phyloP scores from a whole-genome alignment of 352 stramenopile genomes.

The Phytophthora nicotianae region DNA sequence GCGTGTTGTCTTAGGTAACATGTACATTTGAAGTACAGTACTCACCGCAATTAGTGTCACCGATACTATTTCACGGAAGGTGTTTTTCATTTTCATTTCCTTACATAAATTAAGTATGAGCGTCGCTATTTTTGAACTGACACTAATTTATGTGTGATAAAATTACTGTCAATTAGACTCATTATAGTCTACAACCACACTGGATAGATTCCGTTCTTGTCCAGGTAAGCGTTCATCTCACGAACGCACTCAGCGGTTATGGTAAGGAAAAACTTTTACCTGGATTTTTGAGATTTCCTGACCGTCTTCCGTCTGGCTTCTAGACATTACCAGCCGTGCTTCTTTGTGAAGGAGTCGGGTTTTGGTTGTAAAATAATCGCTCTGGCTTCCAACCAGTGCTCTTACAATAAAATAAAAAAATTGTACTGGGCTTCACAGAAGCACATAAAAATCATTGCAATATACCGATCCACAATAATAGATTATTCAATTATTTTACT shows the following conservation, averaged over 20 bases:
- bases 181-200: too few species aligned
- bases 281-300: slow-evolving; percentile 38
- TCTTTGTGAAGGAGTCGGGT: too few species aligned
- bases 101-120: not conserved
- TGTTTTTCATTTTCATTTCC: not conserved
- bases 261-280: slow-evolving; percentile 34
- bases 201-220: slow-evolving; percentile 27
- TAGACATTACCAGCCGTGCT: too few species aligned
- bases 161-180: not conserved
- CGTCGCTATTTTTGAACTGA: slow-evolving; percentile 1
- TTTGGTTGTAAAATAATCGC: too few species aligned
- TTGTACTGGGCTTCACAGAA: too few species aligned
- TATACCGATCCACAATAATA: too few species aligned
- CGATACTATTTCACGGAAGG: not conserved
- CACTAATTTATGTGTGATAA: slow-evolving; percentile 1
- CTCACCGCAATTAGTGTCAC: not conserved
- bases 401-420: too few species aligned
- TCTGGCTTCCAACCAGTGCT: too few species aligned
- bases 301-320: slow-evolving; percentile 33
- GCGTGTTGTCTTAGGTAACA: too few species aligned
- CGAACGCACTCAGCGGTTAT: slow-evolving; percentile 19
- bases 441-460: too few species aligned
- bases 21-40: too few species aligned
- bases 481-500: too few species aligned
- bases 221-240: slow-evolving; percentile 6